A percentile compares a stretch with the other conserved stretches of the same genome.
Conservation (phyloP, 1,139 yeast genomes). For the Geotrichum reessii region DNA sequence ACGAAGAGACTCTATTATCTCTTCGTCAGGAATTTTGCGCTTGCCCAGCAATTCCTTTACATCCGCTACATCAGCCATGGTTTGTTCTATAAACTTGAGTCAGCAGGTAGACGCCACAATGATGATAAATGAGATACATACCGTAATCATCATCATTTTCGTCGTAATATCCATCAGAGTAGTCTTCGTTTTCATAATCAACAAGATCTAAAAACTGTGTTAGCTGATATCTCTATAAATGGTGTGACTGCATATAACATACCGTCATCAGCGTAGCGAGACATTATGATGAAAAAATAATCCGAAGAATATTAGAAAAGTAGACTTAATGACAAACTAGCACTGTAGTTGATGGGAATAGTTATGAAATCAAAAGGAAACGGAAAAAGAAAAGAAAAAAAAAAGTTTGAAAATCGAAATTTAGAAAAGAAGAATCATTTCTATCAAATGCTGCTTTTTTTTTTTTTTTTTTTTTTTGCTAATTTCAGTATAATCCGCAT, state of each 20-base stretch:
- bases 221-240: background rate
- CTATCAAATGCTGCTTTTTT: no score
- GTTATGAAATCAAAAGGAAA: no score
- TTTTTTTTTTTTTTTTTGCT: no score
- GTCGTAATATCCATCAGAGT: conserved; percentile 20
- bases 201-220: conserved; percentile 22
- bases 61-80: conserved; percentile 31
- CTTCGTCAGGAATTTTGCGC: conserved; percentile 45
- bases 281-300: background rate
- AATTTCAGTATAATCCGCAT: background rate
- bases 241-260: background rate
- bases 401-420: no score
- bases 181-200: conserved; percentile 29
- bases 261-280: background rate
- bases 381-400: no score
- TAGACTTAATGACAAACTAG: no score
- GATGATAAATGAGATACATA: background rate
- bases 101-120: background rate
- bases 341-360: no score
- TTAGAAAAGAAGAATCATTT: no score
- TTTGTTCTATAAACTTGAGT: conserved; percentile 15
- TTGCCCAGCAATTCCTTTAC: conserved; percentile 47
- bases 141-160: conserved; percentile 30
- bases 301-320: background rate
- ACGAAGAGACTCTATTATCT: conserved; percentile 57